Base-by-base conservation (phyloP, 805 yeast species). In the Huiozyma sinensis region DNA sequence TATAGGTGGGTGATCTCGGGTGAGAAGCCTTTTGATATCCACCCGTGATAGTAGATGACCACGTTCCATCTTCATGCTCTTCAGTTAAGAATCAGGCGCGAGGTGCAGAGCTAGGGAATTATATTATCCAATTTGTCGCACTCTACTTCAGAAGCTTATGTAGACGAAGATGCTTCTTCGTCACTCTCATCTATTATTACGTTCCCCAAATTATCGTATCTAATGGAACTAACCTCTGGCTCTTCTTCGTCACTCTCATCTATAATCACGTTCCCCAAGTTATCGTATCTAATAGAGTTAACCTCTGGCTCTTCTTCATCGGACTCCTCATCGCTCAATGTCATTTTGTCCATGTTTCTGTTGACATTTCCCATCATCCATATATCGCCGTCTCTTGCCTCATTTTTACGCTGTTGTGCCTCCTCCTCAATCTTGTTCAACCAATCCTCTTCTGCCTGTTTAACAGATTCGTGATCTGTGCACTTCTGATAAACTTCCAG, bases 341-440 rank as follows among this genome's bases (percentile, higher is more conserved):
- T 36, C 7, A 42, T 28, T 5, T 36, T 29, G 17, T 17, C 32
- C 40, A 42, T 32, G 17, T 33, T 64, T 50, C 81, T 75, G 51
- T 86, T 86, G 4, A 82, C 80, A 53, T 83, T 84, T 0, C 95
- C 95, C 67, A 77, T 73, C 63, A 74, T 67, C 94, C 94, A 85
- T 5, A 82, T 61, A 61, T 84, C 95, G 12, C 67, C 77, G 7
- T 64, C 72, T 24, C 66, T 67, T 3, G 71, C 69, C 43, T 68
- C 69, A 43, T 68, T 71, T 56, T 79, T 79, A 47, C 90, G 68
- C 41, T 78, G 79, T 49, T 70, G 69, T 13, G 73, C 75, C 53
- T 85, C 95, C 44, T 67, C 64, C 47, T 86, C 92, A 11, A 85
- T 65, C 54, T 70, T 71, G 24, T 69, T 78, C 53, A 92, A 61